Base-by-base conservation (phyloP, 2,329 filamentous ascomycete species). In the Phyllosticta paracitricarpa region DNA sequence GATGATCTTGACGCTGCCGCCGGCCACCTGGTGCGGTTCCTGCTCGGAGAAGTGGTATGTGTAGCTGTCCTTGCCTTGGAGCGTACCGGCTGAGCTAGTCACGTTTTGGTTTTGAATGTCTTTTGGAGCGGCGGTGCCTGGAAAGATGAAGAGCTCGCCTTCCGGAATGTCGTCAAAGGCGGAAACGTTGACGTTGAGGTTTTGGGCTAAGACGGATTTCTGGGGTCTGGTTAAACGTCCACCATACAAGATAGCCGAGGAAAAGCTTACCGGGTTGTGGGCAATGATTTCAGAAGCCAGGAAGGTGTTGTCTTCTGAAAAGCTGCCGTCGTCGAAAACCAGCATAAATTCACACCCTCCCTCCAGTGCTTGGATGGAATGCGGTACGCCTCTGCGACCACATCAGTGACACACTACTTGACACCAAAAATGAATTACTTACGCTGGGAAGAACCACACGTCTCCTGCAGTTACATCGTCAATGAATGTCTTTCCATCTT, bases 171-270 rank as follows among this genome's bases (percentile, higher is more conserved):
- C 65, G 30, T 80, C 73, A 24, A 83, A 80, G 7, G 76, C 77
- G 2, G 75, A 72, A 35, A 79, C 68, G 30, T 80, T 75, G 7
- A 79, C 73, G 30, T 78, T 73, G 30, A 85, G 74, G 65, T 84
- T 77, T 70, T 84, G 84, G 28, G 81, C 77, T 53, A 84, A 73
- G 2, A 85, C 79, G 35, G 73, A 72, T 71, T 72, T 75, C 73
- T 76, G 17, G 4, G 30, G 6, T 4, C 3, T 14, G 33, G 40
- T 48, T 17, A 48, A 17, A n/a, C 17, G 2, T 19, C 17, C 10
- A n/a, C n/a, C n/a, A 4, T 6, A n/a, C 6, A n/a, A 10, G 10
- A 40, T 17, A n/a, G 40, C 7, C n/a, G 4, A 2, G 3, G 14
- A 17, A 17, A n/a, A n/a, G 14, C 40, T 51, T 56, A 58, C 58